Base-by-base conservation (phyloP, 1,139 yeast genomes). In the Entelexis paramagnoliae region DNA sequence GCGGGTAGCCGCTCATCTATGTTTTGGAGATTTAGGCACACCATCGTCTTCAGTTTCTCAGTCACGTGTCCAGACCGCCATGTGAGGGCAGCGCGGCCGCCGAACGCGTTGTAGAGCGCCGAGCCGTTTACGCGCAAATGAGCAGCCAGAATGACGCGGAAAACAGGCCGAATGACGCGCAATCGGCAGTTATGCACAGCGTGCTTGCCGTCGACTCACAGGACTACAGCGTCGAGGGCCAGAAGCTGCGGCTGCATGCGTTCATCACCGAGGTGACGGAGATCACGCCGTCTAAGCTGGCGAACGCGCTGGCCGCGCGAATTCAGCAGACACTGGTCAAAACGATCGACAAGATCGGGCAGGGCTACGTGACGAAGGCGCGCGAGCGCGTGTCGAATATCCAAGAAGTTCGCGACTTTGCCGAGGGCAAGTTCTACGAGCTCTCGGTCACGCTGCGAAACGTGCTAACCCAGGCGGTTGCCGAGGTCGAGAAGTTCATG, bases 401-500 rank as follows among this genome's bases (percentile, higher is more conserved):
- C 30, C 19, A 38, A 24, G 49, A 51, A 17, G 34, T 44, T 35
- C 38, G 46, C 30, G 44, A 40, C 34, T 22, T 11, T 4, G 44
- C 44, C 44, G 44, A 40, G 34, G 44, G 44, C 19, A 35, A 39
- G 16, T 51, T 50, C 47, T 17, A 30, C 39, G 38, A 49, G 9
- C 45, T 49, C 26, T 42, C 38, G 26, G 22, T 29, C 30, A 39
- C 16, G 29, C 40, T 51, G n/a, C 33, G 28, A 7, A 26, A 35
- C 20, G 13, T 24, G 20, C 29, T 51, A 11, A 45, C 44, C 35
- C 29, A 13, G 19, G 35, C 34, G 11, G 22, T 43, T 16, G 48
- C 40, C 4, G 35, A 29, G 19, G 24, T 54, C 32, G 55, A 54
- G 49, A 36, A 50, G 46, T 46, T 34, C 29, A 32, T 54, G 9